Base-by-base conservation (phyloP, 805 yeast genomes). In the Wickerhamiella australiensis region DNA sequence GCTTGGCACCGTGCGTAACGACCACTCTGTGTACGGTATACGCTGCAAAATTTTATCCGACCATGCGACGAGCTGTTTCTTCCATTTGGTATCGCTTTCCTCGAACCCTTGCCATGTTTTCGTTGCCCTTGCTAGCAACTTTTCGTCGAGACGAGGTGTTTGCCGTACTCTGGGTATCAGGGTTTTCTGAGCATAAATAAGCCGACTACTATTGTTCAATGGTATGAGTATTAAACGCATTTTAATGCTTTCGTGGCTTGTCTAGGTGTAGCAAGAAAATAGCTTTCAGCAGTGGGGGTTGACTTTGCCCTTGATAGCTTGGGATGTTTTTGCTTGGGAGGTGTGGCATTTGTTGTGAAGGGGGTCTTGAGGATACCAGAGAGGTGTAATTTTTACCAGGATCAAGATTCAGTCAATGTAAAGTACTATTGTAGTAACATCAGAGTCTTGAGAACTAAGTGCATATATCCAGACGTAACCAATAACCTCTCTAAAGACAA, bases 1-100 rank as follows among this genome's bases (percentile, higher is more conserved):
- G 2, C 87, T 78, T 0, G 97, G 96, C 21, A 90, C 75, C 2
- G 90, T 75, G 53, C 78, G 71, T 52, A 88, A 68, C 42, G 86
- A 76, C 58, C 77, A 75, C 60, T 88, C 97, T 55, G 80, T 79
- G 76, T 90, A 88, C 2, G 90, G 85, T 5, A 84, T 77, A 20
- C 77, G 70, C 47, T 76, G 74, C 56, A 87, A 63, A 36, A 82
- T 69, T 49, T 62, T 63, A 40, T 75, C 72, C 13, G 80, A 74
- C 53, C 69, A 68, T 2, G 60, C 46, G 2, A 82, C 86, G 42
- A 87, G 73, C 49, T 69, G 71, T 54, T 73, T 68, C 62, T 85
- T 85, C 58, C 81, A 65, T 8, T 68, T 60, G 35, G 69, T 65
- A 1, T 79, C 71, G 1, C 94, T 81, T 1, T 64, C 61, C 41